Conservation (phyloP, 768 basidiomycete species). For the Rhizopogon vulgaris region DNA sequence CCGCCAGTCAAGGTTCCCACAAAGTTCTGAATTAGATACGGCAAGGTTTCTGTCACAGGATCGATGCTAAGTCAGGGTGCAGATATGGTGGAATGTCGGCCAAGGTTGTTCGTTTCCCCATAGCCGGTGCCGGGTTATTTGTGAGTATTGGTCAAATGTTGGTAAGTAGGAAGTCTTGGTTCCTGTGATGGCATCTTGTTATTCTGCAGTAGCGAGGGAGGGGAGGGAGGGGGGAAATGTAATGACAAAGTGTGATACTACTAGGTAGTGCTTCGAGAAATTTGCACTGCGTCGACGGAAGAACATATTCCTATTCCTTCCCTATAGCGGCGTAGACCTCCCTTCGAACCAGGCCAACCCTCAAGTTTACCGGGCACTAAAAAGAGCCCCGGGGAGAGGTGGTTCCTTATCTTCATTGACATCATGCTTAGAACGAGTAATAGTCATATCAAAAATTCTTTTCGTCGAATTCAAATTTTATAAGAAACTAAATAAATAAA, state of each 20-base stretch:
- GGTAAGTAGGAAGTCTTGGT: too few relatives aligned
- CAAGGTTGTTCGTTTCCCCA: not conserved
- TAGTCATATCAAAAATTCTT: not conserved
- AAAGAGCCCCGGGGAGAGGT: constrained; percentile 1
- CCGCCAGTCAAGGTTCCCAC: not conserved
- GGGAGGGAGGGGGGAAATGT: not conserved
- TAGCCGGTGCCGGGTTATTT: constrained; percentile 25
- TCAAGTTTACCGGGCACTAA: constrained; percentile 9
- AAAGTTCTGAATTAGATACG: not conserved
- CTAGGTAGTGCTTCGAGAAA: constrained; percentile 11
- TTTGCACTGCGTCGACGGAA: constrained; percentile 5
- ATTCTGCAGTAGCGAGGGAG: constrained; percentile 10
- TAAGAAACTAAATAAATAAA: constrained; percentile 5
- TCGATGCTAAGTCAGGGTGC: constrained; percentile 1
- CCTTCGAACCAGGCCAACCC: not conserved
- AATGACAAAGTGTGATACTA: too few relatives aligned
- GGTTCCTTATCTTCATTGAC: constrained; percentile 3
- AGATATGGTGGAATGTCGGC: not conserved
- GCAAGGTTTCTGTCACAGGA: not conserved
- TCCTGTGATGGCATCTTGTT: constrained; percentile 20
- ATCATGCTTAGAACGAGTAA: constrained; percentile 1
- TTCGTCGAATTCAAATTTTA: constrained; percentile 7
- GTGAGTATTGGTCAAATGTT: constrained; percentile 9
- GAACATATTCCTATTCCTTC: constrained; percentile 10
- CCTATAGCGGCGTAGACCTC: not conserved